Evolutionary conservation across 345 rosid species (phyloP), one percentile per base, ranked within the genome.

Genomic region (Anastatica hierochuntica): DNA sequence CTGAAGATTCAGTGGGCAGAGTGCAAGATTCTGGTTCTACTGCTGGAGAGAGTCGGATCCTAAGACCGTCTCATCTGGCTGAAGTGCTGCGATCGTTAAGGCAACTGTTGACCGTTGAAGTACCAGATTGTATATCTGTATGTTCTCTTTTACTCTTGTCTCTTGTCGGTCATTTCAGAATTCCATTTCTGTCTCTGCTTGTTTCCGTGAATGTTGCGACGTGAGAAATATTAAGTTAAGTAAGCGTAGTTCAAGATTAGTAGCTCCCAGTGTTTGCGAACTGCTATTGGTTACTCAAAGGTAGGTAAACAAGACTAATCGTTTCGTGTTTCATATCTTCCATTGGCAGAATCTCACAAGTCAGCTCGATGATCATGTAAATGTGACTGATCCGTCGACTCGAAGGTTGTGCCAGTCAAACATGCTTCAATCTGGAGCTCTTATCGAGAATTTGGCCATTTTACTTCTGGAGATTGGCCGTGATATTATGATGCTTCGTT

Each of bases 391-490:
- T 74, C 62, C 80, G 35, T 18, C 74, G 45, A n/a, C 49, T 1
- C 69, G 78, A 62, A 58, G 58, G 38, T 43, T 35, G 46, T 31
- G 51, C 53, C 74, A 74, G 69, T 50, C 69, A 40, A 63, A 37
- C 70, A 50, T 73, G 48, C 59, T 63, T 63, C 58, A 72, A 20
- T 59, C 74, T 14, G 86, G 79, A 58, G 45, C 60, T 40, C 80
- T 77, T 42, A 71, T 80, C 65, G 75, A 77, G 52, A 75, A 71
- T 46, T 49, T 80, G 64, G 86, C 83, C 51, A 74, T 70, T 35
- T 72, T 69, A 58, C 79, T 80, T 17, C 76, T 80, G 62, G 86
- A 80, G 69, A 77, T 80, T 54, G 86, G 83, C 43, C 80, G 77
- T 23, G 56, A 83, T 57, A 71, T 74, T 29, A 75, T 66, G 80